Percentiles rank a stretch among this genome's conserved stretches.
Evolutionary conservation across 148 eudicot genomes (phyloP).

Genomic region (Amaranthus hypochondriacus): DNA sequence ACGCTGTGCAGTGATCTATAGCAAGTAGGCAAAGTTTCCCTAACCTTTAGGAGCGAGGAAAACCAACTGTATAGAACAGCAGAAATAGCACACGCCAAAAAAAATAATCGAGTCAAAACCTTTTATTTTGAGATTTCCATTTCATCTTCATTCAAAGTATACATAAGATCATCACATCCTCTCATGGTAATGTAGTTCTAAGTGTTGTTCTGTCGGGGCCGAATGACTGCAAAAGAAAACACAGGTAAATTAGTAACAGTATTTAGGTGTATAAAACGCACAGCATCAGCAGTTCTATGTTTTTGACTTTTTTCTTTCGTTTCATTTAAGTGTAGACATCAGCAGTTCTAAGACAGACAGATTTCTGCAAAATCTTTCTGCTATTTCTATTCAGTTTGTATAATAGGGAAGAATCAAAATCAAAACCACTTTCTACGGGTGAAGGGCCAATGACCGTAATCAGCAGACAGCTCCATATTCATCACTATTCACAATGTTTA

Average conservation of each 20-base stretch:
- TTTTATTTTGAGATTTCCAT: conserved; percentile 10
- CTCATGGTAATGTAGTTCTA: conserved; percentile 65
- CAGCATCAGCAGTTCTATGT: too few species aligned
- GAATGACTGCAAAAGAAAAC: conserved; percentile 49
- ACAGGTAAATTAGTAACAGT: too few species aligned
- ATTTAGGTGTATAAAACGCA: not conserved
- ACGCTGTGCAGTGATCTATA: not conserved
- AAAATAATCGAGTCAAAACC: conserved; percentile 15
- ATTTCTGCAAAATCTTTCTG: too few species aligned
- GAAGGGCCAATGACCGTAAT: too few species aligned
- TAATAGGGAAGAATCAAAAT: too few species aligned
- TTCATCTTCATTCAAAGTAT: not conserved
- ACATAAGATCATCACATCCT: not conserved
- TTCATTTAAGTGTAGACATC: too few species aligned
- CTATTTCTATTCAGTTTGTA: too few species aligned
- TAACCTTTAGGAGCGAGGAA: conserved; percentile 13
- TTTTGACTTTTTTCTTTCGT: too few species aligned
- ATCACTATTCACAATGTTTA: too few species aligned
- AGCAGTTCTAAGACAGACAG: too few species aligned
- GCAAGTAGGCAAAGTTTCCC: conserved; percentile 10
- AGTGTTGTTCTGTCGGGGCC: conserved; percentile 91
- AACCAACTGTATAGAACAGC: conserved; percentile 21
- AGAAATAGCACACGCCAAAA: conserved; percentile 17
- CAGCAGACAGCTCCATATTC: too few species aligned
- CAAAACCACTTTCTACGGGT: too few species aligned